Evolutionary conservation across 495 filamentous ascomycete genomes (phyloP), one percentile per base, ranked within the genome.

Genomic region (Podospora anserina): DNA sequence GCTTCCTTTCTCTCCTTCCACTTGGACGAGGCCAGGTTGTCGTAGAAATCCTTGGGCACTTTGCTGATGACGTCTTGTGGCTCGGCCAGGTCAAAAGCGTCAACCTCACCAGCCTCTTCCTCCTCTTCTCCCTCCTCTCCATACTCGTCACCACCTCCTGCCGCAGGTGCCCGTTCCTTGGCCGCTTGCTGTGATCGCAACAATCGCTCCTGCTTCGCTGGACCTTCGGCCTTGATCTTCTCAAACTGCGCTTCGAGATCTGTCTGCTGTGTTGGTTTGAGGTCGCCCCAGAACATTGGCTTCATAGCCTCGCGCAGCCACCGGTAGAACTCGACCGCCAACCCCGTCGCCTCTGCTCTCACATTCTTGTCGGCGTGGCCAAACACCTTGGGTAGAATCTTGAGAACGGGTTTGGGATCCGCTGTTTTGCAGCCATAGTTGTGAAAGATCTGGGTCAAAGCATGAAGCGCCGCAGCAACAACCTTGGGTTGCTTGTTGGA

Each of bases 221-320:
- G 60, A 5, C 91, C 88, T 70, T 98, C 94, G 53, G 93, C 87
- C 78, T 97, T 97, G 72, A 97, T 87, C 64, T 88, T 90, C 71
- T 97, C 94, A 67, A 99, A 99, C 55, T 96, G 85, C 66, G 94
- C 92, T 71, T 99, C 96, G 64, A 99, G 77, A 76, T 99, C 96
- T 69, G 88, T 87, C 76, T 99, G 96, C 71, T 99, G 96, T 1
- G 96, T 93, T 2, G 93, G 92, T 77, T 99, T 99, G 68, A 99
- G 79, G 56, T 98, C 96, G 56, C 87, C 87, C 92, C 94, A 99
- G 76, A 99, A 99, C 76, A 97, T 88, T 19, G 94, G 92, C 77
- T 99, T 99, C 86, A 99, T 98, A 2, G 94, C 96, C 66, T 99
- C 96, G 68, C 92, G 90, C 34, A 99, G 85, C 96, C 96, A 99